Evolutionary conservation across 1,284 basidiomycete species (phyloP).

Genomic region (Phellopilus nigrolimitatus): DNA sequence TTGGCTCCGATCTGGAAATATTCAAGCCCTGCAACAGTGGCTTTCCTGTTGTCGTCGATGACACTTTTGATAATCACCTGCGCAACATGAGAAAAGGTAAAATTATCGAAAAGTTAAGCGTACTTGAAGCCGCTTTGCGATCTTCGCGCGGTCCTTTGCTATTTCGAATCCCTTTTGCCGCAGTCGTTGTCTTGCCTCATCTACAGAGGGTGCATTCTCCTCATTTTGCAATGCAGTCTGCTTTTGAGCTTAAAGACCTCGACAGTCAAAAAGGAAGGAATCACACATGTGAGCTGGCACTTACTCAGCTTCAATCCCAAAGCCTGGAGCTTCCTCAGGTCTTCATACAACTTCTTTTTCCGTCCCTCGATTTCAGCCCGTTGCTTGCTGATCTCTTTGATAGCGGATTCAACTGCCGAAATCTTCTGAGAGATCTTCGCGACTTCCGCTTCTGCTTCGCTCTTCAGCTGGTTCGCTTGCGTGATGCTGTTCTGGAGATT

Average conservation of each 20-base stretch:
- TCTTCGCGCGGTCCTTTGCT: slow-evolving; percentile 49
- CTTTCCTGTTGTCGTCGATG: slow-evolving; percentile 53
- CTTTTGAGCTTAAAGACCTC: slow-evolving; percentile 32
- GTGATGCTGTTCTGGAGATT: slow-evolving; percentile 31
- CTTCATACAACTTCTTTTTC: slow-evolving; percentile 37
- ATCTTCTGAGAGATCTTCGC: slow-evolving; percentile 33
- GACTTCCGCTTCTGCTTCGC: slow-evolving; percentile 19
- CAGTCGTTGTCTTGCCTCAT: slow-evolving; percentile 46
- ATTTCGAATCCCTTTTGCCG: slow-evolving; percentile 45
- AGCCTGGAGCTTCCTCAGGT: slow-evolving; percentile 31
- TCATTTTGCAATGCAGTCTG: slow-evolving; percentile 40
- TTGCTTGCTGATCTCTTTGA: slow-evolving; percentile 35
- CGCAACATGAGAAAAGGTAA: not conserved
- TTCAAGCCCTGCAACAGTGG: slow-evolving; percentile 54
- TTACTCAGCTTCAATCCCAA: slow-evolving; percentile 43
- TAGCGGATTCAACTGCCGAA: slow-evolving; percentile 34
- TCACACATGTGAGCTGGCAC: slow-evolving; percentile 21
- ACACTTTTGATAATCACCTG: slow-evolving; percentile 53
- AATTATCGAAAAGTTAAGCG: slow-evolving; percentile 23
- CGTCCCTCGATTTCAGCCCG: slow-evolving; percentile 43
- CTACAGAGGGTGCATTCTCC: slow-evolving; percentile 49
- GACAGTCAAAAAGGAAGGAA: not conserved
- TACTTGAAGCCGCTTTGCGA: slow-evolving; percentile 57
- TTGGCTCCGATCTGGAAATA: slow-evolving; percentile 68
- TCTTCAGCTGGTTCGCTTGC: slow-evolving; percentile 6